phyloP scores from a whole-genome alignment of 805 yeast genomes.

The Barnettozyma vustinii region DNA sequence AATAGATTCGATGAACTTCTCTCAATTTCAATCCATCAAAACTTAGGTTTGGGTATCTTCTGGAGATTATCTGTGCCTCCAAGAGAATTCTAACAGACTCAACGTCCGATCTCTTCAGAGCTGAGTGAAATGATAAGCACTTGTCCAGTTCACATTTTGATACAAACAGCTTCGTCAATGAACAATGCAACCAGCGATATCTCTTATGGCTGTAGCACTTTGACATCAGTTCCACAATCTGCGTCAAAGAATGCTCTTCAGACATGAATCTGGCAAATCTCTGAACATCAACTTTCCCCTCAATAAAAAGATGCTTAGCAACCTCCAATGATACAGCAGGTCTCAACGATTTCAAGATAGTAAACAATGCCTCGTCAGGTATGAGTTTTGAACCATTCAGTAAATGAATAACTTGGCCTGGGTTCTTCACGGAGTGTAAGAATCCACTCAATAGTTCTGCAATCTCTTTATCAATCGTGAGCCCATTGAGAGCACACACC shows the following conservation, averaged over 20 bases:
- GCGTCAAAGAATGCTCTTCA: not conserved
- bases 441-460: not conserved
- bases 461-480: not conserved
- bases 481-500: not conserved
- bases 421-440: not conserved
- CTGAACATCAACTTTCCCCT: not conserved
- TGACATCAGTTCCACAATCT: not conserved
- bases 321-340: not conserved
- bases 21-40: not conserved
- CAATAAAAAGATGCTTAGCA: not conserved
- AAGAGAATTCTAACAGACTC: not conserved
- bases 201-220: not conserved
- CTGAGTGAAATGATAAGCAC: not conserved
- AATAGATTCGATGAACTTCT: not conserved
- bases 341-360: not conserved
- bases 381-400: not conserved
- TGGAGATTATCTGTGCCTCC: constrained; percentile 1
- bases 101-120: not conserved
- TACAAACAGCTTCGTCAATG: not conserved
- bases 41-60: not conserved
- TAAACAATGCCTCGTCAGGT: not conserved
- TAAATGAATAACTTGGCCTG: constrained; percentile 1
- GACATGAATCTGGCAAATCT: not conserved
- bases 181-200: not conserved
- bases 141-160: not conserved